Evolutionary conservation across 768 basidiomycete species (phyloP), one percentile per base, ranked within the genome.

Genomic region (Mrakia gelida): DNA sequence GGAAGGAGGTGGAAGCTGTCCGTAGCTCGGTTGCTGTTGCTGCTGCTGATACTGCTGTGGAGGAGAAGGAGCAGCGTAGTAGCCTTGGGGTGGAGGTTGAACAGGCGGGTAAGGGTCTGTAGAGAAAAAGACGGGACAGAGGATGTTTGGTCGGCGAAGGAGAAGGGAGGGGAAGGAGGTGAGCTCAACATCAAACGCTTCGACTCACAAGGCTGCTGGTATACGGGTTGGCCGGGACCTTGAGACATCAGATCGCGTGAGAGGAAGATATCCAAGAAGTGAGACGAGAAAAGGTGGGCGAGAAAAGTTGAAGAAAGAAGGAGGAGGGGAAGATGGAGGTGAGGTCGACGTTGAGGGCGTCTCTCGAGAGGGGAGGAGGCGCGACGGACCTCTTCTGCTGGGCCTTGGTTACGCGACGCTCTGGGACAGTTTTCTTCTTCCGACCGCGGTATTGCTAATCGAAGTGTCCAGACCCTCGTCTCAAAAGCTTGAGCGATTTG

Each of bases 181-280:
- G 59, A 59, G 59, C 59, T 59, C 59, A 18, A 59, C 59, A 59
- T n/a, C 26, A 26, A 59, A 28, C 26, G 18, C 8, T 59, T 13
- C 26, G 18, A 28, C 59, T 59, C 26, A 59, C 59, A 71, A n/a
- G 70, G 70, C 38, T 71, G 70, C 49, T 71, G 70, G 49, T 71
- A 71, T 16, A 71, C 70, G 41, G 41, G 70, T 26, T 71, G 70
- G 70, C 41, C 38, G 7, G 23, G 59, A 28, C 59, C 59, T 59
- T 71, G 70, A 15, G 70, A 71, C 49, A 43, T 41, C 70, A 8
- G 41, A n/a, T 38, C n/a, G 49, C 6, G n/a, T 6, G 26, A 18
- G 10, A 28, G 28, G 7, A 23, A 59, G 59, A 11, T 28, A n/a
- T 8, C 59, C 28, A 26, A 28, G 28, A 59, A 28, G 59, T 26